These are phyloP conservation scores for Lepidopterella palustris DNA, from an alignment of 495 filamentous ascomycete species.

Conservation along the genomic window DNA sequence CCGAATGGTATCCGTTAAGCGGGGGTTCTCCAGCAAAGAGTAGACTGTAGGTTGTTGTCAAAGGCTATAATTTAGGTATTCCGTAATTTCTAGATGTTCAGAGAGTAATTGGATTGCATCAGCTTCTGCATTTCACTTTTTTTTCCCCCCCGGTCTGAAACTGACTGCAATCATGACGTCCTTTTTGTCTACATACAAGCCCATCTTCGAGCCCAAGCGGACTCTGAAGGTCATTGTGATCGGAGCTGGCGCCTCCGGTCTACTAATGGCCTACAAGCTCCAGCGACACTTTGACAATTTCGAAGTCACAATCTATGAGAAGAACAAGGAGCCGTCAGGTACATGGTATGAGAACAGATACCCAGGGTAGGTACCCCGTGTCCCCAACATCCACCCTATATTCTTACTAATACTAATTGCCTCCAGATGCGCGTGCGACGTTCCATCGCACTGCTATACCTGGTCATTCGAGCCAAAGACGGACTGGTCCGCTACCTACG, in stretches of 20 bases:
- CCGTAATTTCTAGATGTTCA: no score
- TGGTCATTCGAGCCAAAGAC: slow-evolving; percentile 35
- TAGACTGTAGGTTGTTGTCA: no score
- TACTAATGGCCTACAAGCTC: slow-evolving; percentile 32
- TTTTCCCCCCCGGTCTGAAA: no score
- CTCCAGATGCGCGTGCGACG: slow-evolving; percentile 35
- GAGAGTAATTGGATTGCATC: no score
- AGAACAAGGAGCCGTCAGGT: slow-evolving; percentile 25
- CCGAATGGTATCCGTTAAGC: no score
- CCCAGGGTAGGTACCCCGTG: slow-evolving; percentile 27
- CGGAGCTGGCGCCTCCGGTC: slow-evolving; percentile 29
- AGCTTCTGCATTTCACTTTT: no score
- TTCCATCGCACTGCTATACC: slow-evolving; percentile 30
- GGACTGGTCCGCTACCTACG: slow-evolving; percentile 35
- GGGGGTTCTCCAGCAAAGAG: no score
- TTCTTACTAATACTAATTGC: background rate
- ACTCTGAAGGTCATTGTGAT: slow-evolving; percentile 30
- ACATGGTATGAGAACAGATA: slow-evolving; percentile 35
- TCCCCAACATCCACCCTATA: background rate
- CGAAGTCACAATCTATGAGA: slow-evolving; percentile 27
- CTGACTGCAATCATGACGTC: no score
- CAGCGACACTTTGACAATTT: slow-evolving; percentile 27
- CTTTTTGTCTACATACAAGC: no score
- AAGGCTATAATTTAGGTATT: no score
- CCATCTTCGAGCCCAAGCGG: slow-evolving; percentile 14